phyloP scores from a whole-genome alignment of 1,139 yeast genomes.

The Diutina catenulata region DNA sequence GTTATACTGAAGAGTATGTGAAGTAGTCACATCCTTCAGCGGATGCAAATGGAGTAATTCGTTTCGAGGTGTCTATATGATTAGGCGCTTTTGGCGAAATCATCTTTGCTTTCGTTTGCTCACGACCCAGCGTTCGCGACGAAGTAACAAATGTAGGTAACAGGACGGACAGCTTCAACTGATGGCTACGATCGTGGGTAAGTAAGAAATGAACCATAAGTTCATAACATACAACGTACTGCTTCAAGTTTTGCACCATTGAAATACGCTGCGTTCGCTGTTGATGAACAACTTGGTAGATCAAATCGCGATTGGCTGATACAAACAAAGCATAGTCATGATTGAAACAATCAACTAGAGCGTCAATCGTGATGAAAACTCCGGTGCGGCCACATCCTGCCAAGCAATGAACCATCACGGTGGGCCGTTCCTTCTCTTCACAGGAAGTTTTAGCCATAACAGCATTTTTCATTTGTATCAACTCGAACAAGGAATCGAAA shows the following conservation, averaged over 20 bases:
- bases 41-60: neutral
- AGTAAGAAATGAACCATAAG: too few species aligned
- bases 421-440: too few species aligned
- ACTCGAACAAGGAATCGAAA: constrained; percentile 37
- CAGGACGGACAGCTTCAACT: too few species aligned
- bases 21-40: neutral
- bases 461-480: constrained; percentile 37
- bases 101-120: neutral
- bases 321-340: neutral
- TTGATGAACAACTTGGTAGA: constrained; percentile 26
- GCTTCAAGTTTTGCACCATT: constrained; percentile 37
- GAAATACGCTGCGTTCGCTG: constrained; percentile 32
- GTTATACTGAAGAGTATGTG: neutral
- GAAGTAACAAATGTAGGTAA: neutral
- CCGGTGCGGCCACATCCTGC: constrained; percentile 13
- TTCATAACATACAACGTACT: constrained; percentile 32
- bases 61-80: neutral
- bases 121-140: neutral
- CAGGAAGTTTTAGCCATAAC: neutral
- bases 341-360: constrained; percentile 9
- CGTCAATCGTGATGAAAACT: constrained; percentile 11
- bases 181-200: too few species aligned
- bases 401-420: constrained; percentile 2
- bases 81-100: neutral
- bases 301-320: constrained; percentile 11